Evolutionary conservation across 1,284 basidiomycete species (phyloP), one percentile per base, ranked within the genome.

Genomic region (Ganoderma leucocontextum): DNA sequence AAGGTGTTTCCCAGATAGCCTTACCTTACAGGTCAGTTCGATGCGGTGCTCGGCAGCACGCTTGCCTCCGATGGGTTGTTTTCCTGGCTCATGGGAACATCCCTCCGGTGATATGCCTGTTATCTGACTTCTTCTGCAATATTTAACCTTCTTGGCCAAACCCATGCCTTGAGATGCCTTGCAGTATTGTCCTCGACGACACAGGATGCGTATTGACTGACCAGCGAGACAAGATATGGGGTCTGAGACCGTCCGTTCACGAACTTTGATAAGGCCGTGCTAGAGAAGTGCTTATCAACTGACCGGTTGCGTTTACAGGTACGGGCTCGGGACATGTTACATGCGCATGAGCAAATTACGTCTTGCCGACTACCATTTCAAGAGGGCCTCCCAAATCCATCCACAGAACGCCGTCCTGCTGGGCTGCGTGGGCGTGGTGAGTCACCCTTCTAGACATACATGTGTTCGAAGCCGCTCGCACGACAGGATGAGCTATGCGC

Each of bases 321-420:
- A 98, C 82, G 97, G 97, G n/a, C 85, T 98, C 74, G 96, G 97
- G 65, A 93, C 94, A 61, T 97, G 95, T 78, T 98, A 97, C 84
- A 85, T 96, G 79, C 88, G 94, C 75, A 93, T 92, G 86, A 96
- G 93, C 82, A 97, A 96, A 83, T 84, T 93, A 72, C 89, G 93
- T 64, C 85, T 96, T 70, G 96, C 96, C 47, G 95, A 98, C 79
- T 98, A 96, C 82, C 96, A 98, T 82, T 98, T 95, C 83, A 88
- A 93, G 73, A 92, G 92, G 78, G 96, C 97, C 3, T 86, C 91
- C 42, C 89, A 94, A 75, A 96, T 98, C 78, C 95, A 98, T 80
- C 94, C 95, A 57, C 88, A 90, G 73, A 98, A 97, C 80, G 94
- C 95, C 25, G 95, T 98, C 25, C 83, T 98, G 71, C 82, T 96